Conservation (phyloP, 257 asterid genomes). For the Solanum infundibuliforme region DNA sequence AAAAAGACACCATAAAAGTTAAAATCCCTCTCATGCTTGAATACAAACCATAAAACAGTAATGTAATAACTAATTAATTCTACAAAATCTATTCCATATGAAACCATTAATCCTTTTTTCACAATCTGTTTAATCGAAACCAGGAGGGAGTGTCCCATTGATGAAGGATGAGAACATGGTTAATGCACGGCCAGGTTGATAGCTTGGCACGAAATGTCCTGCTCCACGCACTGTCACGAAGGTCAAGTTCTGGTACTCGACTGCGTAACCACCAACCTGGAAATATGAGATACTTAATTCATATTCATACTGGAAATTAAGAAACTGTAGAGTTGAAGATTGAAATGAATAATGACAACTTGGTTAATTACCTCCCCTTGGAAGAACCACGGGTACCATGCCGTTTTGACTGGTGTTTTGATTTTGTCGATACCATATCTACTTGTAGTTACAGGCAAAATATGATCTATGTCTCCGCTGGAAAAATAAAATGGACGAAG, state of each 20-base stretch:
- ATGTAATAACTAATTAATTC: background rate
- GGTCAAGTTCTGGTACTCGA: slow-evolving; percentile 40
- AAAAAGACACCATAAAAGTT: background rate
- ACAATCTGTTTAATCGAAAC: background rate
- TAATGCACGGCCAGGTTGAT: slow-evolving; percentile 50
- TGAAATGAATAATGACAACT: background rate
- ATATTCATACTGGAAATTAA: background rate
- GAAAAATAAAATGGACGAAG: background rate
- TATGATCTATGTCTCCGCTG: slow-evolving; percentile 57
- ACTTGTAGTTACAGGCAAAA: slow-evolving; percentile 50
- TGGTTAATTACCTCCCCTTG: slow-evolving; percentile 30
- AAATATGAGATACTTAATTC: background rate
- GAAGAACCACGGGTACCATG: slow-evolving; percentile 57
- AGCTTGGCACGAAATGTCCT: slow-evolving; percentile 55
- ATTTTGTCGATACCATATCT: slow-evolving; percentile 42
- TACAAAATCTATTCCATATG: background rate
- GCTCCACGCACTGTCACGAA: slow-evolving; percentile 52
- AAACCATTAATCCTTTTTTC: background rate
- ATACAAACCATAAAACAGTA: background rate
- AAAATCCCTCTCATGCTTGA: background rate
- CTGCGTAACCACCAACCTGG: slow-evolving; percentile 58
- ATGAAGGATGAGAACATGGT: slow-evolving; percentile 35
- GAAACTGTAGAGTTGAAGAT: background rate
- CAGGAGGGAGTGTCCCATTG: slow-evolving; percentile 40
- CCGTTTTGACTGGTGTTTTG: slow-evolving; percentile 23